Percentiles rank a stretch among this genome's conserved stretches.
Conservation (phyloP, 305 asterid species). For the Euphrasia arctica region DNA sequence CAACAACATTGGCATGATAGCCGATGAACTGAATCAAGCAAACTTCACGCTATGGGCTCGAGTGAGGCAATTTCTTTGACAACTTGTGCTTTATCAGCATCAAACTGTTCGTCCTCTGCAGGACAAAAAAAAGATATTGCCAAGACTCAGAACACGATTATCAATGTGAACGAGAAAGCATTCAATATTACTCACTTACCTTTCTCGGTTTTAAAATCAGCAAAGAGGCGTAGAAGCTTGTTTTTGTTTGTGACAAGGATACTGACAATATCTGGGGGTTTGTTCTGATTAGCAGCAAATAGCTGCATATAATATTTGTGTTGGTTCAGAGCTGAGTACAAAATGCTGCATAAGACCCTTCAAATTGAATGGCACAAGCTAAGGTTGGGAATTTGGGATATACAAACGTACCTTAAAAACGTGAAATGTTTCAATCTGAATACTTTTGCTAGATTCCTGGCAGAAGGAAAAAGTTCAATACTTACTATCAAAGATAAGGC, state of each 20-base stretch:
- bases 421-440: constrained; percentile 93
- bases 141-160: constrained; percentile 5
- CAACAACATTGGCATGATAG: constrained; percentile 32
- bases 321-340: constrained; percentile 1
- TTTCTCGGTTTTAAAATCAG: constrained; percentile 85
- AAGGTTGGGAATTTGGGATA: neutral
- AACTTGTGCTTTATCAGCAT: constrained; percentile 96
- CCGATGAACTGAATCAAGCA: constrained; percentile 23
- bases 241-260: constrained; percentile 77
- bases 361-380: constrained; percentile 6
- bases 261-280: constrained; percentile 83
- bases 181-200: constrained; percentile 32
- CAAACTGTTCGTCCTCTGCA: constrained; percentile 94
- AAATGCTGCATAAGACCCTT: neutral
- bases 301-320: neutral
- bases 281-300: constrained; percentile 15
- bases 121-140: constrained; percentile 11
- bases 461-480: constrained; percentile 26
- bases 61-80: constrained; percentile 92
- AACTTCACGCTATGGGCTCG: constrained; percentile 50
- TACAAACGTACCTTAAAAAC: constrained; percentile 75
- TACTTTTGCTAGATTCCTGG: constrained; percentile 97
- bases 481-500: too few species aligned
- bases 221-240: constrained; percentile 96
- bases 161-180: neutral